Evolutionary conservation across 768 basidiomycete genomes (phyloP).

Genomic region (Crepidotus variabilis): DNA sequence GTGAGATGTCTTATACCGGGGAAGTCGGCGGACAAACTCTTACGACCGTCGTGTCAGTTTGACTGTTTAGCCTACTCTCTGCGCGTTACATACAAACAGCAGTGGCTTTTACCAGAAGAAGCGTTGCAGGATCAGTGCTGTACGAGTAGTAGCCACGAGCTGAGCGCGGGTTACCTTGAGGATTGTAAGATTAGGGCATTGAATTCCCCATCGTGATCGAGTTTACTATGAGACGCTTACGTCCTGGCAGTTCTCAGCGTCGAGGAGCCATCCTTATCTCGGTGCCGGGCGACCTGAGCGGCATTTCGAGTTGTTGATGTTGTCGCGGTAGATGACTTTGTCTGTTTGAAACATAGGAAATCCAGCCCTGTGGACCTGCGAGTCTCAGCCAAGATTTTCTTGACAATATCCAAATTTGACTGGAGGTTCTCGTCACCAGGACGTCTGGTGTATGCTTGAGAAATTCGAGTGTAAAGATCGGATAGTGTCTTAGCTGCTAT

Average conservation of each 20-base stretch:
- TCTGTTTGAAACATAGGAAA: slow-evolving; percentile 88
- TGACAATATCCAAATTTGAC: slow-evolving; percentile 83
- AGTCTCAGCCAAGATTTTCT: slow-evolving; percentile 85
- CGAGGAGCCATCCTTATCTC: slow-evolving; percentile 21
- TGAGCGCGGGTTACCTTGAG: too few species aligned
- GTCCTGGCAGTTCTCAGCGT: slow-evolving; percentile 17
- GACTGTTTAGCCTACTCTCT: too few species aligned
- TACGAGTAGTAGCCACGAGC: too few species aligned
- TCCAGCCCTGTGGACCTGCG: slow-evolving; percentile 90
- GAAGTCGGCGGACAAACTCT: too few species aligned
- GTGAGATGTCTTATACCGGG: too few species aligned
- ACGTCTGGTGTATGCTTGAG: slow-evolving; percentile 83
- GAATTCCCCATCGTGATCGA: background rate
- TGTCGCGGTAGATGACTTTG: slow-evolving; percentile 35
- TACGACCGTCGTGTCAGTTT: too few species aligned
- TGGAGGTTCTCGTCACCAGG: slow-evolving; percentile 87
- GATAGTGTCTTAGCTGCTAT: slow-evolving; percentile 80
- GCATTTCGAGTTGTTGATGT: slow-evolving; percentile 23
- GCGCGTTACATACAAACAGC: too few species aligned
- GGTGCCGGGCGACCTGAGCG: slow-evolving; percentile 17
- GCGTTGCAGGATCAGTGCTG: too few species aligned
- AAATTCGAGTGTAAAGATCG: slow-evolving; percentile 92
- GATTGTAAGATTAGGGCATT: too few species aligned
- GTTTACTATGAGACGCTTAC: background rate
- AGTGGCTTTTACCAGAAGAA: too few species aligned